A percentile compares a stretch with the other conserved stretches of the same genome.
These are phyloP conservation scores for Buddleja alternifolia DNA, from an alignment of 257 asterid species.

Conservation along the genomic window DNA sequence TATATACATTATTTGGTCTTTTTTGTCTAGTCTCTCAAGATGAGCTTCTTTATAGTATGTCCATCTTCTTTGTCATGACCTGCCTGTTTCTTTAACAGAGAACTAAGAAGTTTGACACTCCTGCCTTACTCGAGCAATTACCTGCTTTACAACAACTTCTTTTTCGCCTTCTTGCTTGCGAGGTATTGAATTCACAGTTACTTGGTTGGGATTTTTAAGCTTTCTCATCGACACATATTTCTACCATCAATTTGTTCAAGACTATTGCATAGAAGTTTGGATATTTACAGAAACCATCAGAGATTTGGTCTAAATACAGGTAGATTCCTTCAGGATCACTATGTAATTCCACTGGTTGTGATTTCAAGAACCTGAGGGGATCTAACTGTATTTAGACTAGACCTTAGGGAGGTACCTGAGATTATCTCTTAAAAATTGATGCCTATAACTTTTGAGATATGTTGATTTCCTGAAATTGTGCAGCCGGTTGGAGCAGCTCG, in stretches of 20 bases:
- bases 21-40: not conserved
- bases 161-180: slow-evolving; percentile 71
- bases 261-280: not conserved
- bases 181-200: slow-evolving; percentile 44
- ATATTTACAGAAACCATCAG: too few relatives aligned
- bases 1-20: not conserved
- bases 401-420: too few relatives aligned
- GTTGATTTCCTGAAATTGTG: slow-evolving; percentile 30
- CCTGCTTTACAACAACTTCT: slow-evolving; percentile 76
- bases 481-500: slow-evolving; percentile 74
- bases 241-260: slow-evolving; percentile 1
- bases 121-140: slow-evolving; percentile 64
- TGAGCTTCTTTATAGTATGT: not conserved
- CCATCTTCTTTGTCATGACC: slow-evolving; percentile 4
- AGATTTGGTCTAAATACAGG: too few relatives aligned
- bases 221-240: not conserved
- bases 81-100: slow-evolving; percentile 44
- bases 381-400: too few relatives aligned
- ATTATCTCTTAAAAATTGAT: not conserved
- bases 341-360: too few relatives aligned
- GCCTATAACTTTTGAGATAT: slow-evolving; percentile 14
- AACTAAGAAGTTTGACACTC: slow-evolving; percentile 56
- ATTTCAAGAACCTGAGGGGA: too few relatives aligned
- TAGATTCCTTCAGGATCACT: too few relatives aligned
- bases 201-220: not conserved